These are phyloP conservation scores for Aureobasidium melanogenum DNA, from an alignment of 2,329 filamentous ascomycete species.

Conservation along the genomic window DNA sequence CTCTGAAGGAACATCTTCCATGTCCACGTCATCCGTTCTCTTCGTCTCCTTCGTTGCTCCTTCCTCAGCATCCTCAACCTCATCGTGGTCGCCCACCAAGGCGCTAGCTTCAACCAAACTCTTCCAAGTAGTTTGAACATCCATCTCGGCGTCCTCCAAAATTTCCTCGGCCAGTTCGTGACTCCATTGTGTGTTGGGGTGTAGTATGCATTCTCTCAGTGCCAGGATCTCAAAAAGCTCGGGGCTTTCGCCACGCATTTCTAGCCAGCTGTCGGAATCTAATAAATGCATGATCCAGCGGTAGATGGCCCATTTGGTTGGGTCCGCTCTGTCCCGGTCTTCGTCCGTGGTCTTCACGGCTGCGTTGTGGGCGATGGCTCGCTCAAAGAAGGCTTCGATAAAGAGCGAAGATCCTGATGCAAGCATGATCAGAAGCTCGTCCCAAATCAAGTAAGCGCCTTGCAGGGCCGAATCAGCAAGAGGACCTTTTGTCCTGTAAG, in stretches of 20 bases:
- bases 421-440: conserved; percentile 25
- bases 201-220: conserved; percentile 26
- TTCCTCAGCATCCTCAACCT: not conserved
- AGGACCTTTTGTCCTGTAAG: not conserved
- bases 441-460: conserved; percentile 39
- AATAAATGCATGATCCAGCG: conserved; percentile 44
- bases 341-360: not conserved
- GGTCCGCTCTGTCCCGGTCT: conserved; percentile 26
- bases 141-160: not conserved
- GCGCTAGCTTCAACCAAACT: conserved; percentile 8
- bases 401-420: not conserved
- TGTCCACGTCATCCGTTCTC: conserved; percentile 2
- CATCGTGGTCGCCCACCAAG: conserved; percentile 8
- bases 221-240: conserved; percentile 7
- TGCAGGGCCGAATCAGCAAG: conserved; percentile 23
- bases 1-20: conserved; percentile 13
- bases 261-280: conserved; percentile 27
- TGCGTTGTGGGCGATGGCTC: conserved; percentile 5
- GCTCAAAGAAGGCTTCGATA: conserved; percentile 9
- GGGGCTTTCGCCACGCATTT: conserved; percentile 17
- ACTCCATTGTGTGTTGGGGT: conserved; percentile 29
- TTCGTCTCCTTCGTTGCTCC: conserved; percentile 15
- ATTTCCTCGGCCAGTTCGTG: conserved; percentile 22
- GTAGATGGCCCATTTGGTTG: conserved; percentile 27
- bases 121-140: conserved; percentile 14